Percentiles rank a stretch among this genome's conserved stretches.
Conservation (phyloP, 192 early-diverging fungal species). For the Hyaloraphidium curvatum region DNA sequence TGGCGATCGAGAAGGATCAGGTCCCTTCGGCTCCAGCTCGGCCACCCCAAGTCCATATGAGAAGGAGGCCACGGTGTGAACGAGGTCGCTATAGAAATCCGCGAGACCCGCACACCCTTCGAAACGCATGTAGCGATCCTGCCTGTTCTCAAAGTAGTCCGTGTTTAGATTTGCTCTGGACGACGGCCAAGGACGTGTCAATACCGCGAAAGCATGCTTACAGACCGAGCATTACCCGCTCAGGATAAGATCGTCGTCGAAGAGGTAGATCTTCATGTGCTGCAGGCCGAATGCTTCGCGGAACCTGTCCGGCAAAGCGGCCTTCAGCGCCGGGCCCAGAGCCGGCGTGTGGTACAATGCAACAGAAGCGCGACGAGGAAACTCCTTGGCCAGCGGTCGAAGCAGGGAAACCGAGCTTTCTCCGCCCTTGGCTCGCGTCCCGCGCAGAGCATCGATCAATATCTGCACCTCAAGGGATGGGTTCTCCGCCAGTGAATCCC, state of each 20-base stretch:
- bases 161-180: constrained; percentile 74
- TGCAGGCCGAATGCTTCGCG: constrained; percentile 85
- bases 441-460: constrained; percentile 73
- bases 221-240: no score
- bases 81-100: constrained; percentile 48
- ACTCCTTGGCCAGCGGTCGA: constrained; percentile 35
- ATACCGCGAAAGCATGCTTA: no score
- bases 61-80: constrained; percentile 35
- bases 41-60: constrained; percentile 42
- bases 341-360: constrained; percentile 79
- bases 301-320: constrained; percentile 58
- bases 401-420: constrained; percentile 51
- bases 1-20: no score
- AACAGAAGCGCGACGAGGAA: constrained; percentile 39
- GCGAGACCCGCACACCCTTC: constrained; percentile 25
- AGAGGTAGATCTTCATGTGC: constrained; percentile 84
- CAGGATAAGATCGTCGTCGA: constrained; percentile 66
- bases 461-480: constrained; percentile 39
- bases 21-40: no score
- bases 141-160: constrained; percentile 88
- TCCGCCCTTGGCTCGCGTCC: constrained; percentile 43
- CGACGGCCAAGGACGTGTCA: neutral
- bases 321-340: constrained; percentile 43
- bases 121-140: constrained; percentile 82
- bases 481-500: constrained; percentile 28